These are phyloP conservation scores for Marasmius fiardii DNA, from an alignment of 1,284 basidiomycete species.

Conservation along the genomic window DNA sequence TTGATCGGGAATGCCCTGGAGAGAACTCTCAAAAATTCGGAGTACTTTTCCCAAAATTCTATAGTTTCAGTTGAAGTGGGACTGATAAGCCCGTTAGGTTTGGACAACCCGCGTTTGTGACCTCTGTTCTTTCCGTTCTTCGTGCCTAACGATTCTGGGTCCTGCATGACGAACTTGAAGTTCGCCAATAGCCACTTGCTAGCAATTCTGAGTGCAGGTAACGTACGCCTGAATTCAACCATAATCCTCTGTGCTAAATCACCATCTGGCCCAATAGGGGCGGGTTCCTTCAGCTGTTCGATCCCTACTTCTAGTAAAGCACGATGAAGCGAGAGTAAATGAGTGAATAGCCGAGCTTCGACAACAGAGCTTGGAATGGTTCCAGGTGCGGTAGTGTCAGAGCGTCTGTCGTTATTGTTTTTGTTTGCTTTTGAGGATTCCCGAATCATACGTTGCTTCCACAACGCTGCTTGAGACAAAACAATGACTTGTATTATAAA, in stretches of 20 bases:
- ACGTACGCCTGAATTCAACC: constrained; percentile 79
- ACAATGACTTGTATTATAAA: constrained; percentile 75
- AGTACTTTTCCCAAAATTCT: constrained; percentile 76
- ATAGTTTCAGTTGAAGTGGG: constrained; percentile 29
- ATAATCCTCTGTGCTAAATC: constrained; percentile 81
- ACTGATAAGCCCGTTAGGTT: constrained; percentile 23
- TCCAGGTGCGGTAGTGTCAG: constrained; percentile 23
- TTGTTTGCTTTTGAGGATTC: constrained; percentile 29
- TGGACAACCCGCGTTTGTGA: constrained; percentile 18
- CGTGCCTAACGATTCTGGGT: constrained; percentile 25
- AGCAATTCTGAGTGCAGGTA: constrained; percentile 85
- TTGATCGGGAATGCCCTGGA: constrained; percentile 68
- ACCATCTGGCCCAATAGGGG: constrained; percentile 50
- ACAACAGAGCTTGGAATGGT: constrained; percentile 25
- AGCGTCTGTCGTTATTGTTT: constrained; percentile 16
- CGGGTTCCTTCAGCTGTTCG: constrained; percentile 49
- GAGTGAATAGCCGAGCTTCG: constrained; percentile 70
- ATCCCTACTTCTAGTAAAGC: constrained; percentile 68
- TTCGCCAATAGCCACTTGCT: constrained; percentile 89
- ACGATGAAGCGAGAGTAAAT: constrained; percentile 72
- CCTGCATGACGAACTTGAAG: constrained; percentile 63
- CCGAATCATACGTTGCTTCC: constrained; percentile 74
- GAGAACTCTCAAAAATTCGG: constrained; percentile 65
- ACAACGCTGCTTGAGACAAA: constrained; percentile 75
- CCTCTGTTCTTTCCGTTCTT: constrained; percentile 22